Conservation (phyloP, 177 flowering plant genomes). For the Telopea speciosissima region DNA sequence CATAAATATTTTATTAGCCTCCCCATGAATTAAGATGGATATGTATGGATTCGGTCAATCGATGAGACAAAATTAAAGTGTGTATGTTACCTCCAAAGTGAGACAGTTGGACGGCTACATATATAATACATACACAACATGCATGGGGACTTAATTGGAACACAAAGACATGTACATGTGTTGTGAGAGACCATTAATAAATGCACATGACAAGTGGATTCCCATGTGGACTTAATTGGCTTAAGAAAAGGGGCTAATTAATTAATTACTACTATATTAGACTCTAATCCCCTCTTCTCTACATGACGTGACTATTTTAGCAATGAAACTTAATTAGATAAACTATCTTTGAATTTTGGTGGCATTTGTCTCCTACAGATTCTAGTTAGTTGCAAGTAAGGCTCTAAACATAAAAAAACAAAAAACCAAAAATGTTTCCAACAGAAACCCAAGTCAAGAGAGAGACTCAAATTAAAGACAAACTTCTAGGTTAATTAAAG, state of each 20-base stretch:
- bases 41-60: slow-evolving; percentile 27
- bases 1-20: neutral
- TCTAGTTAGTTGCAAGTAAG: slow-evolving; percentile 16
- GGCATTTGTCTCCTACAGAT: slow-evolving; percentile 16
- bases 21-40: slow-evolving; percentile 29
- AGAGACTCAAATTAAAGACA: neutral
- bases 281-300: neutral
- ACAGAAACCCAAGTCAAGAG: neutral
- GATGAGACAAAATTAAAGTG: slow-evolving; percentile 28
- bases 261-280: neutral
- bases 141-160: slow-evolving; percentile 26
- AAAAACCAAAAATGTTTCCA: neutral
- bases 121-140: slow-evolving; percentile 22
- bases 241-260: slow-evolving; percentile 1
- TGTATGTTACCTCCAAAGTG: slow-evolving; percentile 17
- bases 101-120: slow-evolving; percentile 35
- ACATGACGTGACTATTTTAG: slow-evolving; percentile 21
- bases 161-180: slow-evolving; percentile 23
- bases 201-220: slow-evolving; percentile 22
- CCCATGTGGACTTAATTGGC: slow-evolving; percentile 5
- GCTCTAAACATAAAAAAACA: neutral
- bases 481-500: neutral
- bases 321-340: slow-evolving; percentile 18
- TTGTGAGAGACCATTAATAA: slow-evolving; percentile 28
- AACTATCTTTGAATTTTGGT: slow-evolving; percentile 31